Base-by-base conservation (phyloP, 108 stramenopile genomes). In the Cyclotella cryptica region DNA sequence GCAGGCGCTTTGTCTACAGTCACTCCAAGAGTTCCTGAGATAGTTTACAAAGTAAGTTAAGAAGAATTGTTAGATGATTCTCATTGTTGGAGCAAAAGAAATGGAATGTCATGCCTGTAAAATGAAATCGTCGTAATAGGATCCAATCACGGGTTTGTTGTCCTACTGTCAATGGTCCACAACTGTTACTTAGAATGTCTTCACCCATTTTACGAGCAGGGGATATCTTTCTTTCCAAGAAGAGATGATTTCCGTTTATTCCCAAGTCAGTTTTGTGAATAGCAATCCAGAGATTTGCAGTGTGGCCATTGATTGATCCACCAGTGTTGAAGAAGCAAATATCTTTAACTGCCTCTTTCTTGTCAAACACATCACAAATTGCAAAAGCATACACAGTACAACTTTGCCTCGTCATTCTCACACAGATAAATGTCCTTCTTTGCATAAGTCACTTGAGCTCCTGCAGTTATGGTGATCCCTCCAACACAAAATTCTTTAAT, bases 11-110 rank as follows among this genome's bases (percentile, higher is more conserved):
- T 6, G 6, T 35, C 35, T 6, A 35, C 35, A 35, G 35, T 35
- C 35, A 6, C 35, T 6, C 6, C 35, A 35, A 35, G 35, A 35
- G 35, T 35, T 35, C 35, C 35, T 35, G 35, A 2, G 35, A 35
- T 35, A 35, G 35, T 35, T 35, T 35, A 35, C 35, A 35, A 35
- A 35, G 35, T 6, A 35, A 6, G 35, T 35, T 35, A 35, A 35
- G 35, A 35, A 35, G 35, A 35, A 49, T 49, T n/a, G n/a, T n/a
- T 17, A 49, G 15, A n/a, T 49, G 15, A 17, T 49, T 49, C 47
- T 49, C 47, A 49, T 49, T 49, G 47, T 49, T n/a, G 47, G 47
- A n/a, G 47, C 1, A 49, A 49, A 49, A 13, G 44, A 49, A 49
- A 9, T 3, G n/a, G 18, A 17, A 49, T 35, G n/a, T 49, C n/a